Conservation (phyloP, 345 rosid genomes). For the Gossypium rotundifolium region DNA sequence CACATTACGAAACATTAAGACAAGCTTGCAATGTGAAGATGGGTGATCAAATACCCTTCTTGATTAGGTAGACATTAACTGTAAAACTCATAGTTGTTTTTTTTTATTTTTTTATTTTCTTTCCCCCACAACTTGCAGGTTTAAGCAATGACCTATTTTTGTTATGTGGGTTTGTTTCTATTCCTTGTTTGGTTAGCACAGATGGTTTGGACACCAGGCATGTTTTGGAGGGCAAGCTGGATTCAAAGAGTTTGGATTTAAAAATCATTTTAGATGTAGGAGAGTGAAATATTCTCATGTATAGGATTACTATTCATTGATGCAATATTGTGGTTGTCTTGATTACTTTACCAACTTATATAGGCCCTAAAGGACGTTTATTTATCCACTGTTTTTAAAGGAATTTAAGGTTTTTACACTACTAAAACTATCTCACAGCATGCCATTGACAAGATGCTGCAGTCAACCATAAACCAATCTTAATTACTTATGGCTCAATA, state of each 20-base stretch:
- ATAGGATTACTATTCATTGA: constrained; percentile 16
- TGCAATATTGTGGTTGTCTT: constrained; percentile 9
- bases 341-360: neutral
- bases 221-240: constrained; percentile 8
- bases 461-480: neutral
- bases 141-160: constrained; percentile 7
- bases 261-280: constrained; percentile 13
- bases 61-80: constrained; percentile 20
- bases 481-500: neutral
- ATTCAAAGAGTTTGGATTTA: neutral
- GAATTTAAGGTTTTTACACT: neutral
- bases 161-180: constrained; percentile 21
- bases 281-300: constrained; percentile 18
- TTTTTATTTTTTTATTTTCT: neutral
- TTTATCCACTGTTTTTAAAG: neutral
- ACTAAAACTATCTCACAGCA: neutral
- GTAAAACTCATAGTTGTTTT: constrained; percentile 27
- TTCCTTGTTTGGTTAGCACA: constrained; percentile 14
- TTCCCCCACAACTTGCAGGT: constrained; percentile 2
- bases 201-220: constrained; percentile 3
- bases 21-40: constrained; percentile 83
- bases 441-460: neutral
- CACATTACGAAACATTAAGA: constrained; percentile 70
- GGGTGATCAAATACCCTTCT: constrained; percentile 27
- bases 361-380: neutral